phyloP scores from a whole-genome alignment of 768 basidiomycete species.

The Fomitopsis pulvina region DNA sequence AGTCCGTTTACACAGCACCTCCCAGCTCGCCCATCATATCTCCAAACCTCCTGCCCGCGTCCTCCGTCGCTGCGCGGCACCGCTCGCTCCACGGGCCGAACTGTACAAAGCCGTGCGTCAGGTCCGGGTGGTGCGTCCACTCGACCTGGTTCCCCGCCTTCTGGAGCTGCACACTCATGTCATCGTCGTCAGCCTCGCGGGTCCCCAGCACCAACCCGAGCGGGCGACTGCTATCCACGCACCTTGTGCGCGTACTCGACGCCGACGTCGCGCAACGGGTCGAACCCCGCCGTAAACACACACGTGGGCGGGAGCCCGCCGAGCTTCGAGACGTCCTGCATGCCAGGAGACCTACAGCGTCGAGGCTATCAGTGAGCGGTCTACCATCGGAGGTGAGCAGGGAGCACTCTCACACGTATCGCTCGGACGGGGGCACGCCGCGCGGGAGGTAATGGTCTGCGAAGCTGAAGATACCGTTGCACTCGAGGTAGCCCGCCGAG shows the following conservation, averaged over 20 bases:
- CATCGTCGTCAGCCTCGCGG: no score
- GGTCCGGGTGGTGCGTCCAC: slow-evolving; percentile 6
- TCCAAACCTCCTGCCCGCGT: no score
- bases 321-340: background rate
- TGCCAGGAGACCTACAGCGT: background rate
- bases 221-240: no score
- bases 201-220: no score
- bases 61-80: no score
- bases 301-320: background rate
- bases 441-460: slow-evolving; percentile 9
- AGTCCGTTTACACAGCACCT: no score
- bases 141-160: slow-evolving; percentile 3
- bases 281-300: slow-evolving; percentile 7
- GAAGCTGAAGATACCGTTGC: slow-evolving; percentile 7
- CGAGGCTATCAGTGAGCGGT: no score
- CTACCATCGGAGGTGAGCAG: no score
- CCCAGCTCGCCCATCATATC: no score
- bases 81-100: slow-evolving; percentile 12
- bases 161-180: no score
- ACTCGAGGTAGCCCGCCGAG: slow-evolving; percentile 10
- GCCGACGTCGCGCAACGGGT: slow-evolving; percentile 11
- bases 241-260: slow-evolving; percentile 10
- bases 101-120: slow-evolving; percentile 12
- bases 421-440: slow-evolving; percentile 1
- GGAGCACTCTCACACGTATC: slow-evolving; percentile 2